Evolutionary conservation across 345 rosid species (phyloP).

Genomic region (Psidium guajava): DNA sequence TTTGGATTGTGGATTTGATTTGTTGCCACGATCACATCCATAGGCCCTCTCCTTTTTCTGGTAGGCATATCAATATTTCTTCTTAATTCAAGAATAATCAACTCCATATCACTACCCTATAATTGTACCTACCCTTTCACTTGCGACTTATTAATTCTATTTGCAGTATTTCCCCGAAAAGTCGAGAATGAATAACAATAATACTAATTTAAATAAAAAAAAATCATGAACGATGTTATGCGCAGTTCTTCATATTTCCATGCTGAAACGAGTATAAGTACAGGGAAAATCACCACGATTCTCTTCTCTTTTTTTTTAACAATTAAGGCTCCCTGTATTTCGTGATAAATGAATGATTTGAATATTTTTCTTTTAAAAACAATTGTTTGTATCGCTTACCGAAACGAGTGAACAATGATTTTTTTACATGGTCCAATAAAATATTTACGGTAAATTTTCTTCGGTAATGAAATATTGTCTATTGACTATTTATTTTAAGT

Average conservation of each 20-base stretch:
- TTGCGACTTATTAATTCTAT: background rate
- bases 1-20: background rate
- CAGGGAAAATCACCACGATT: background rate
- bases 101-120: background rate
- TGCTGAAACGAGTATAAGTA: background rate
- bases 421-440: no score
- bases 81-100: background rate
- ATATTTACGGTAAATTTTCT: no score
- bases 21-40: background rate
- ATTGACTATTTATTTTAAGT: no score
- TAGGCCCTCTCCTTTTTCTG: background rate
- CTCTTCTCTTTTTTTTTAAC: background rate
- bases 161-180: background rate
- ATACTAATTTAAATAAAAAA: background rate
- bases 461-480: no score
- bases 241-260: background rate
- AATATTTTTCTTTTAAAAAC: no score
- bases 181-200: background rate
- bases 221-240: background rate
- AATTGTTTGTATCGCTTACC: no score
- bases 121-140: background rate
- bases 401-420: no score
- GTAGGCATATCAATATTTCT: background rate
- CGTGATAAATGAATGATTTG: no score
- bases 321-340: background rate